Percentiles rank a stretch among this genome's conserved stretches.
Conservation (phyloP, 495 filamentous ascomycete genomes). For the Arthonia radiata region DNA sequence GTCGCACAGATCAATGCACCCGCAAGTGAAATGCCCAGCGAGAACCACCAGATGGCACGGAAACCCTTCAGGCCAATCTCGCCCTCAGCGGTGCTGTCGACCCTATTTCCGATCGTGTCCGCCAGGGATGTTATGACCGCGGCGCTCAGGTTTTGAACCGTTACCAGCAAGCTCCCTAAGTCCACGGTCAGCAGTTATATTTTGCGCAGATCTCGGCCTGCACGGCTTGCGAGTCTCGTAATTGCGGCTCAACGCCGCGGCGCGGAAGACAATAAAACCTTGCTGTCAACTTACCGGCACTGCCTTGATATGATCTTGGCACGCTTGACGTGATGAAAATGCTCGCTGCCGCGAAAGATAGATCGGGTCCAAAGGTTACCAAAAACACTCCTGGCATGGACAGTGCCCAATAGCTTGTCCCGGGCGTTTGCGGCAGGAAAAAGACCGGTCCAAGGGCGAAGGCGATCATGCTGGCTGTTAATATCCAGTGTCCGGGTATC, state of each 20-base stretch:
- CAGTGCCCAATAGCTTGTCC: slow-evolving; percentile 6
- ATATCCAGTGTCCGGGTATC: slow-evolving; percentile 24
- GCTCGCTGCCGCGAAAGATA: slow-evolving; percentile 6
- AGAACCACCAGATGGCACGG: slow-evolving; percentile 25
- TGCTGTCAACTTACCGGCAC: too few relatives aligned
- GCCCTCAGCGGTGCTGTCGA: slow-evolving; percentile 14
- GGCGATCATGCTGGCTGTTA: slow-evolving; percentile 14
- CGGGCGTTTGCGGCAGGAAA: slow-evolving; percentile 4
- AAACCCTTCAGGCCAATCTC: slow-evolving; percentile 20
- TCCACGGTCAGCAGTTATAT: too few relatives aligned
- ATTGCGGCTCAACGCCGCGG: too few relatives aligned
- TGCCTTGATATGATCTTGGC: slow-evolving; percentile 5
- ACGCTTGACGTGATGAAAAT: slow-evolving; percentile 8
- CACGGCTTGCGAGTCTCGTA: too few relatives aligned
- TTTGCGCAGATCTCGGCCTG: too few relatives aligned
- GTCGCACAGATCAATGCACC: slow-evolving; percentile 18
- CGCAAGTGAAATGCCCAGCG: slow-evolving; percentile 13
- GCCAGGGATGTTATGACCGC: slow-evolving; percentile 22
- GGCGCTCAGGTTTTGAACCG: slow-evolving; percentile 7
- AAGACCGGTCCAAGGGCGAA: slow-evolving; percentile 4
- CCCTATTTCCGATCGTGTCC: slow-evolving; percentile 19
- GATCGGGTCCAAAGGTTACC: slow-evolving; percentile 6
- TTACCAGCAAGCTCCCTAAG: slow-evolving; percentile 6
- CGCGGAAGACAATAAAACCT: too few relatives aligned
- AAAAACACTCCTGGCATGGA: slow-evolving; percentile 5